Base-by-base conservation (phyloP, 2,329 filamentous ascomycete genomes). In the Pseudocercospora macadamiae region DNA sequence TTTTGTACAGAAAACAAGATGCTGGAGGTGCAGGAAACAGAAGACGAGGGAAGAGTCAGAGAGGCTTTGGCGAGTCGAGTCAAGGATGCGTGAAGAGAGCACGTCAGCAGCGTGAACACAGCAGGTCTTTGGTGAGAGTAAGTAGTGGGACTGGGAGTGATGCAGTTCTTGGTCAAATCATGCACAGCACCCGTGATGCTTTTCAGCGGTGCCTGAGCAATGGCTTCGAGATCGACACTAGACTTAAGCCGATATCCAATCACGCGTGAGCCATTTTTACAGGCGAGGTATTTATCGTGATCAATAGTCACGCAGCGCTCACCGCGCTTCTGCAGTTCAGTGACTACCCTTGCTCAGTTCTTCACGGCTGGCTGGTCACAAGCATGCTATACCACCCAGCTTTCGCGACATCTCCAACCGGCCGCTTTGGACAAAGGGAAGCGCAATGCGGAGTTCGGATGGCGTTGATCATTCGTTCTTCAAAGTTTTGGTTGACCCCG, bases 391-490 rank as follows among this genome's bases (percentile, higher is more conserved):
- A n/a, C n/a, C n/a, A n/a, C n/a, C n/a, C 37, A 12, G 37, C 37
- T 19, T 19, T 5, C 12, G 8, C 37, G 23, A 12, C 16, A 42
- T 21, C 37, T 16, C 37, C 18, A 42, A n/a, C n/a, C n/a, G n/a
- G 18, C 37, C 37, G 36, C 3, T n/a, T 19, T 39, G 16, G 36
- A 39, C 36, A 39, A 39, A 42, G 37, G 37, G 37, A 42, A 42
- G 37, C 18, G 37, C 37, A 42, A 42, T 42, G 37, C 37, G 6
- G 37, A 42, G 23, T 28, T 21, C 19, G 10, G 42, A 47, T 25
- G 42, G 42, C 42, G 42, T 47, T 47, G 42, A 47, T 47, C 42
- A 47, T 47, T 47, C 42, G 23, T 47, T 19, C 23, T 23, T 47
- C 23, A 23, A 47, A 26, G 19, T 47, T 47, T 47, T 26, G 9